Conservation (phyloP, 2,329 filamentous ascomycete genomes). For the Fusarium goolgardi region DNA sequence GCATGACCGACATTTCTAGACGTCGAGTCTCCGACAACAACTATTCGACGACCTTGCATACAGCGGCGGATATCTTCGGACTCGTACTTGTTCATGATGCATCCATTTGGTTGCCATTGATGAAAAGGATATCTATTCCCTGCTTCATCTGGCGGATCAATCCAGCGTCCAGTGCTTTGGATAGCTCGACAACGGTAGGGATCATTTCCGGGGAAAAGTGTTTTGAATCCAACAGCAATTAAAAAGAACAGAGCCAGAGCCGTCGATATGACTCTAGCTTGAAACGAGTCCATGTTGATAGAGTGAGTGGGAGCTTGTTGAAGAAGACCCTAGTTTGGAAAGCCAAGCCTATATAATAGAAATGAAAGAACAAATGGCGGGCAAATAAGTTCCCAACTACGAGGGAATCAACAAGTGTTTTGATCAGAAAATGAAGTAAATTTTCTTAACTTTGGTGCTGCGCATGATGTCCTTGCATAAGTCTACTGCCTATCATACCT, state of each 20-base stretch:
- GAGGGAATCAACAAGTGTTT: too few species aligned
- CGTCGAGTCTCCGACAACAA: slow-evolving; percentile 70
- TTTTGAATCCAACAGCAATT: neutral
- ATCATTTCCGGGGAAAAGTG: slow-evolving; percentile 49
- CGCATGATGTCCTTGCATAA: too few species aligned
- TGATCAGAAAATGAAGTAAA: too few species aligned
- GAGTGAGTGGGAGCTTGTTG: too few species aligned
- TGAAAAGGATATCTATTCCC: slow-evolving; percentile 49
- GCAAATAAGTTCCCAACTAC: too few species aligned
- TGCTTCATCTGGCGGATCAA: slow-evolving; percentile 45
- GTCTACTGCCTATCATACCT: too few species aligned
- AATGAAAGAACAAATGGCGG: too few species aligned
- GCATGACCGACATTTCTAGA: slow-evolving; percentile 70
- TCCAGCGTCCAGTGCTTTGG: slow-evolving; percentile 63
- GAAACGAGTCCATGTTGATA: neutral
- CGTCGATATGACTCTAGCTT: neutral
- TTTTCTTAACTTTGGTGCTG: too few species aligned
- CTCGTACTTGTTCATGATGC: slow-evolving; percentile 67
- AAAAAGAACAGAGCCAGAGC: neutral
- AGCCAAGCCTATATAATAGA: too few species aligned
- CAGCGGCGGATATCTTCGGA: slow-evolving; percentile 63
- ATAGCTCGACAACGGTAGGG: slow-evolving; percentile 65
- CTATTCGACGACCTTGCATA: slow-evolving; percentile 60
- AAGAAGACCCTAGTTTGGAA: too few species aligned
- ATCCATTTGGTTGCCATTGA: slow-evolving; percentile 70